Percentiles rank a stretch among this genome's conserved stretches.
These are phyloP conservation scores for Diospyros kaki DNA, from an alignment of 148 eudicot genomes.

Conservation along the genomic window DNA sequence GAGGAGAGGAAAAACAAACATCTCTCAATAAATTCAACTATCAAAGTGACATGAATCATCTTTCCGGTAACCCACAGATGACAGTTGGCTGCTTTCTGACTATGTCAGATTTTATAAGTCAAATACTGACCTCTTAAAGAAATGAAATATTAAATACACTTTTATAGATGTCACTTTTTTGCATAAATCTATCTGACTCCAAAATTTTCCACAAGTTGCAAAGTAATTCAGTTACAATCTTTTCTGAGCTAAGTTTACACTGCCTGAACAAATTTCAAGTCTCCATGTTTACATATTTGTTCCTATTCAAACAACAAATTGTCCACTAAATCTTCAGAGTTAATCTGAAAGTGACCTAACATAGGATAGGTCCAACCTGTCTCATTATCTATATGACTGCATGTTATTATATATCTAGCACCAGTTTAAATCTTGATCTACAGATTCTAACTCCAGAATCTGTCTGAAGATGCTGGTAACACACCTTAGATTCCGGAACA, in stretches of 20 bases:
- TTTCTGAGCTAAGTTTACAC: not conserved
- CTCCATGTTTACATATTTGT: not conserved
- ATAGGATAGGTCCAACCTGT: not conserved
- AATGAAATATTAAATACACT: not conserved
- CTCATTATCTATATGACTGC: not conserved
- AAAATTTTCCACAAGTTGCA: not conserved
- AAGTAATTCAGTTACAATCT: not conserved
- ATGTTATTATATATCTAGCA: not conserved
- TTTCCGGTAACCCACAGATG: too few relatives aligned
- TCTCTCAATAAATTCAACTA: too few relatives aligned
- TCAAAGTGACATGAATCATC: too few relatives aligned
- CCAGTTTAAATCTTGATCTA: not conserved
- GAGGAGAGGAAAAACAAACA: not conserved
- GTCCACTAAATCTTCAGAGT: not conserved
- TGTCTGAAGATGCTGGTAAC: conserved; percentile 16
- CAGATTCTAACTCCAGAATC: not conserved
- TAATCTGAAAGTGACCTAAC: conserved; percentile 5
- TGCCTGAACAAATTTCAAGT: not conserved
- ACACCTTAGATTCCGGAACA: conserved; percentile 96
- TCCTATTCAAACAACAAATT: not conserved
- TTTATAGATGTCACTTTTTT: not conserved
- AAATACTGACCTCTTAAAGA: not conserved
- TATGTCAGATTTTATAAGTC: not conserved
- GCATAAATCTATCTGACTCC: not conserved
- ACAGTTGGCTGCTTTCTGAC: not conserved